Conservation (phyloP, 2,329 filamentous ascomycete species). For the Phialocephala subalpina region DNA sequence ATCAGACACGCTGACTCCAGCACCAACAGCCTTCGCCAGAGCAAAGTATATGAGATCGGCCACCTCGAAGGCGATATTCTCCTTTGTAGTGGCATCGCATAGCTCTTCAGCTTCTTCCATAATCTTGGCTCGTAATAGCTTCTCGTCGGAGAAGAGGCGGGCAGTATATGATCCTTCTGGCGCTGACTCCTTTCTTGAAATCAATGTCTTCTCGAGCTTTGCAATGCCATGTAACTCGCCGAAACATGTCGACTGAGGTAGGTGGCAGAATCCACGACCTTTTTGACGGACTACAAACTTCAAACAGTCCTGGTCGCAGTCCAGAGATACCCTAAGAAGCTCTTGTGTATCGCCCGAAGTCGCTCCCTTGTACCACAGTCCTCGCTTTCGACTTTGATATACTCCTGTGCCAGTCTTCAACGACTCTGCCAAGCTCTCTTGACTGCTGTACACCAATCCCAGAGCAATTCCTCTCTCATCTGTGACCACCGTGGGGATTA, state of each 20-base stretch:
- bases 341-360: slow-evolving; percentile 95
- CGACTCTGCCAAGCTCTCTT: slow-evolving; percentile 88
- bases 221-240: slow-evolving; percentile 83
- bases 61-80: slow-evolving; percentile 92
- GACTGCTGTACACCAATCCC: slow-evolving; percentile 93
- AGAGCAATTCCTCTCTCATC: slow-evolving; percentile 86
- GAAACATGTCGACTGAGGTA: slow-evolving; percentile 92
- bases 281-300: slow-evolving; percentile 90
- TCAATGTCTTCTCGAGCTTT: slow-evolving; percentile 85
- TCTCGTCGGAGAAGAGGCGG: slow-evolving; percentile 88
- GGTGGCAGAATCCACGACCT: slow-evolving; percentile 90
- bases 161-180: slow-evolving; percentile 94
- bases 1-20: slow-evolving; percentile 86
- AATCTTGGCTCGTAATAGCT: slow-evolving; percentile 91
- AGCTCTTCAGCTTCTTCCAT: slow-evolving; percentile 98
- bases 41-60: slow-evolving; percentile 97
- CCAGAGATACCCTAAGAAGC: slow-evolving; percentile 81
- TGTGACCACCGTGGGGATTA: slow-evolving; percentile 90
- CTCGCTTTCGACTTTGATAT: slow-evolving; percentile 95
- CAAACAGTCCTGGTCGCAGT: slow-evolving; percentile 94
- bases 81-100: slow-evolving; percentile 81
- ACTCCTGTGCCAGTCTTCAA: slow-evolving; percentile 81
- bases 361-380: slow-evolving; percentile 95
- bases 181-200: slow-evolving; percentile 81
- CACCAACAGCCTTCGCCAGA: slow-evolving; percentile 84